These are phyloP conservation scores for Darksidea phi DNA, from an alignment of 495 filamentous ascomycete genomes.

Conservation along the genomic window DNA sequence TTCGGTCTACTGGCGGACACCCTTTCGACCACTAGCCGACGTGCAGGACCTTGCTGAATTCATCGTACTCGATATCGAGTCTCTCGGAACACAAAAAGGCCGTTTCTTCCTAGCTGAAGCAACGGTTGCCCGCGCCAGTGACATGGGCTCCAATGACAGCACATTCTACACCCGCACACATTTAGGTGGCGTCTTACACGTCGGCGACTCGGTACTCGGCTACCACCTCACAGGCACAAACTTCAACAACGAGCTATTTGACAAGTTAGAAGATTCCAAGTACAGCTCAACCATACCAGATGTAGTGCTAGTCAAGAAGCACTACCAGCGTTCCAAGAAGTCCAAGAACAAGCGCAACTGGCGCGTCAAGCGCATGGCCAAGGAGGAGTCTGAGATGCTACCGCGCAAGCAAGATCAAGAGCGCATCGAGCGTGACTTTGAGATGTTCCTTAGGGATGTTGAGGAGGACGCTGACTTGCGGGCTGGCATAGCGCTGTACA, in stretches of 20 bases:
- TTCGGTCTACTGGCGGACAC: constrained; percentile 79
- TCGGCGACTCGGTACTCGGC: constrained; percentile 88
- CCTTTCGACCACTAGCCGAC: constrained; percentile 80
- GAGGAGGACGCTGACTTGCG: constrained; percentile 92
- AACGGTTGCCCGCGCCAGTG: constrained; percentile 80
- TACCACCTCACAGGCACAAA: constrained; percentile 85
- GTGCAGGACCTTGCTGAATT: constrained; percentile 86
- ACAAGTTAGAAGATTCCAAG: constrained; percentile 69
- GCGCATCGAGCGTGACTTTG: constrained; percentile 83
- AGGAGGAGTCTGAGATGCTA: constrained; percentile 78
- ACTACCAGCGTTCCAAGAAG: constrained; percentile 81
- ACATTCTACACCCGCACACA: constrained; percentile 89
- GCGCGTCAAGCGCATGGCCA: constrained; percentile 89
- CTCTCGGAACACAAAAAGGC: constrained; percentile 68
- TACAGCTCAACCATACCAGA: constrained; percentile 80
- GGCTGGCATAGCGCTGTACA: constrained; percentile 80
- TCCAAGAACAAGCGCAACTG: constrained; percentile 73
- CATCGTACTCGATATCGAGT: constrained; percentile 91
- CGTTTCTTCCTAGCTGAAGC: constrained; percentile 81
- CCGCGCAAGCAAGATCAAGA: constrained; percentile 79
- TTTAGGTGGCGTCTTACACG: constrained; percentile 79
- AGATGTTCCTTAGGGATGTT: constrained; percentile 94
- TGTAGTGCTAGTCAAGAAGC: constrained; percentile 93
- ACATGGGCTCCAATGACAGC: constrained; percentile 81
- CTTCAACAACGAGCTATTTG: constrained; percentile 84